Evolutionary conservation across 2,329 filamentous ascomycete species (phyloP).

Genomic region (Aspergillus tubingensis): DNA sequence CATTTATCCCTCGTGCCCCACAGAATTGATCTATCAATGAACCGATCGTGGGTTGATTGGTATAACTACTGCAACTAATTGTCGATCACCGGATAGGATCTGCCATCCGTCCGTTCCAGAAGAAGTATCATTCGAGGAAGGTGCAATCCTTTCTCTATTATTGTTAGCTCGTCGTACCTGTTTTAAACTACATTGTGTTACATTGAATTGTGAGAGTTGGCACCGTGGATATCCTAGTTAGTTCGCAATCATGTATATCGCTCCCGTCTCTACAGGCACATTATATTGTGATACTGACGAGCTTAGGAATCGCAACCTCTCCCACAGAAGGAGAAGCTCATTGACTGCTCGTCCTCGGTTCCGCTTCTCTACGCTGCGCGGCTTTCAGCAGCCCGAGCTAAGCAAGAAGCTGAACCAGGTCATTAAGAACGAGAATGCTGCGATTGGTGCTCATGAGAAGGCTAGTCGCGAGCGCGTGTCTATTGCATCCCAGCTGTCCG

Average conservation of each 20-base stretch:
- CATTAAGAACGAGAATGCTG: slow-evolving; percentile 92
- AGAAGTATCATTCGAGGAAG: slow-evolving; percentile 14
- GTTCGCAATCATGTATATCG: slow-evolving; percentile 17
- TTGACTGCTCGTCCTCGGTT: slow-evolving; percentile 63
- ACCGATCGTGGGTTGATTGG: not conserved
- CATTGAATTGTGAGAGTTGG: not conserved
- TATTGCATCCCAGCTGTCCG: slow-evolving; percentile 87
- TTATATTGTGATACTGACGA: not conserved
- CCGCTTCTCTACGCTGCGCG: slow-evolving; percentile 82
- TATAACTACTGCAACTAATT: not conserved
- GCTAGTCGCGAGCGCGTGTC: slow-evolving; percentile 81
- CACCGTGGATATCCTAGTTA: not conserved
- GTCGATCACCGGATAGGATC: not conserved
- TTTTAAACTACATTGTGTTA: not conserved
- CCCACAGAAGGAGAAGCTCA: slow-evolving; percentile 40
- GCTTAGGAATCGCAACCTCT: slow-evolving; percentile 46
- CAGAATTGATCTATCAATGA: not conserved
- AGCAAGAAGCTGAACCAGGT: slow-evolving; percentile 85
- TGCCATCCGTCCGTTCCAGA: not conserved
- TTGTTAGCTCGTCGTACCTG: not conserved
- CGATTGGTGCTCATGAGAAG: slow-evolving; percentile 79
- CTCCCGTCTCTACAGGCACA: not conserved
- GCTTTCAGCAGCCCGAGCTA: slow-evolving; percentile 80
- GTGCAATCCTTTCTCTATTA: slow-evolving; percentile 10
- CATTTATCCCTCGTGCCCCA: not conserved